phyloP scores from a whole-genome alignment of 805 yeast genomes.

The Jamesozyma rosinii region DNA sequence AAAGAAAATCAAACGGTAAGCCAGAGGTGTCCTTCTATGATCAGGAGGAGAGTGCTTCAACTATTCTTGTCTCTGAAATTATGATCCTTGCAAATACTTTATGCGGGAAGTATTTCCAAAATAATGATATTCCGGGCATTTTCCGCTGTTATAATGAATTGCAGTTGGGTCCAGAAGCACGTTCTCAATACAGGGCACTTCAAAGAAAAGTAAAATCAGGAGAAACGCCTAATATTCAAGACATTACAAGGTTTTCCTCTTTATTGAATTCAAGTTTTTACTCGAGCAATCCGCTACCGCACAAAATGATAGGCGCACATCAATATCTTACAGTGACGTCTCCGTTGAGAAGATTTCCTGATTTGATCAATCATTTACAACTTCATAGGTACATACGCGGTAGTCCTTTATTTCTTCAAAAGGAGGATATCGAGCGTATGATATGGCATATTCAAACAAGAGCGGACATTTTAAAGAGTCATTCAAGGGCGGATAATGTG shows the following conservation, averaged over 20 bases:
- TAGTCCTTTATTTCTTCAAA: slow-evolving; percentile 23
- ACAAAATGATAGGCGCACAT: slow-evolving; percentile 54
- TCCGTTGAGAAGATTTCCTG: slow-evolving; percentile 78
- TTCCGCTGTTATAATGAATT: slow-evolving; percentile 31
- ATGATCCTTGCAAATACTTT: slow-evolving; percentile 76
- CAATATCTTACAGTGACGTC: slow-evolving; percentile 74
- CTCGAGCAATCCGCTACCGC: slow-evolving; percentile 39
- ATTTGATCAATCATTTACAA: slow-evolving; percentile 74
- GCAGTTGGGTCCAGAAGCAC: slow-evolving; percentile 22
- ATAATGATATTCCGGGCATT: slow-evolving; percentile 43
- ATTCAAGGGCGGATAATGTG: slow-evolving; percentile 23
- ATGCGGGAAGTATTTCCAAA: slow-evolving; percentile 40
- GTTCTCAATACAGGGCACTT: slow-evolving; percentile 17
- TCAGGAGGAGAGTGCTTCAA: slow-evolving; percentile 38
- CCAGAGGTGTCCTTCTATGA: slow-evolving; percentile 16
- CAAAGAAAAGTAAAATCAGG: slow-evolving; percentile 15
- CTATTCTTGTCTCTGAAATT: slow-evolving; percentile 63
- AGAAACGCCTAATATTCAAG: slow-evolving; percentile 29
- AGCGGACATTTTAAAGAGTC: slow-evolving; percentile 32
- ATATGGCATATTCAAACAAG: slow-evolving; percentile 38
- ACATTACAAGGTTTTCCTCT: slow-evolving; percentile 36
- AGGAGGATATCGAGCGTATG: slow-evolving; percentile 31
- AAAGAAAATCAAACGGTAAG: slow-evolving; percentile 1
- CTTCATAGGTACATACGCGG: slow-evolving; percentile 38
- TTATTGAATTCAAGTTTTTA: slow-evolving; percentile 47